Evolutionary conservation across 1,284 basidiomycete species (phyloP).

Genomic region (Chiua sp.): DNA sequence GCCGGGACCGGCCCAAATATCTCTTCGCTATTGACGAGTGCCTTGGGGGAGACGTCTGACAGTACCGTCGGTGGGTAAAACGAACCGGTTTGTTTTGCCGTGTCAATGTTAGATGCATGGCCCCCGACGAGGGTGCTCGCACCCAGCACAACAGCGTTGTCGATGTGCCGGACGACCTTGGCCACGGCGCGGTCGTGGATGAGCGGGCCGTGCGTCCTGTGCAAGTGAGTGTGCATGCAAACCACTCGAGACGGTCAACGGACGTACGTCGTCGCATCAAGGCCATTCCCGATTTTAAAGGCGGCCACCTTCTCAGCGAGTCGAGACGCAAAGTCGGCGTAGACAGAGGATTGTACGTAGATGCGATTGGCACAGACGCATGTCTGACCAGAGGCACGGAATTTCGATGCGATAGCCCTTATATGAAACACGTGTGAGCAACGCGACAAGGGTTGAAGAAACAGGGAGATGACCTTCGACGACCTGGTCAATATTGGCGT

Average conservation of each 20-base stretch:
- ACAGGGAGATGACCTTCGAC: slow-evolving; percentile 65
- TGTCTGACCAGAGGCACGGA: slow-evolving; percentile 92
- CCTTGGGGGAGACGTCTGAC: slow-evolving; percentile 79
- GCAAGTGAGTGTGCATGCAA: background rate
- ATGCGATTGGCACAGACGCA: slow-evolving; percentile 88
- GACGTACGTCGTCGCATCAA: slow-evolving; percentile 78
- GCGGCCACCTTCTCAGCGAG: slow-evolving; percentile 84
- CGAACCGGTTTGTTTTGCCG: slow-evolving; percentile 47
- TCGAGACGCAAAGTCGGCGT: slow-evolving; percentile 85
- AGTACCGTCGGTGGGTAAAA: slow-evolving; percentile 93
- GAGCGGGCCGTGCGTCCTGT: slow-evolving; percentile 91
- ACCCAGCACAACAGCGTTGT: slow-evolving; percentile 83
- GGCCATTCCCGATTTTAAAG: slow-evolving; percentile 93
- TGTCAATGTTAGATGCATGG: slow-evolving; percentile 52
- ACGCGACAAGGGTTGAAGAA: background rate
- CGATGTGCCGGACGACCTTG: slow-evolving; percentile 89
- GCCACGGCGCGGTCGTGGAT: slow-evolving; percentile 88
- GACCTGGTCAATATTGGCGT: slow-evolving; percentile 93
- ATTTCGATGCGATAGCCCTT: slow-evolving; percentile 90
- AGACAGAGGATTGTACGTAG: slow-evolving; percentile 85
- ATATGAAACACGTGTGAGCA: slow-evolving; percentile 1
- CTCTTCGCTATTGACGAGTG: slow-evolving; percentile 75
- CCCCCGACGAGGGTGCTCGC: slow-evolving; percentile 92
- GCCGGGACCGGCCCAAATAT: slow-evolving; percentile 90
- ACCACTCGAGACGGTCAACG: background rate